Evolutionary conservation across 768 basidiomycete genomes (phyloP).

Genomic region (Pisolithus marmoratus): DNA sequence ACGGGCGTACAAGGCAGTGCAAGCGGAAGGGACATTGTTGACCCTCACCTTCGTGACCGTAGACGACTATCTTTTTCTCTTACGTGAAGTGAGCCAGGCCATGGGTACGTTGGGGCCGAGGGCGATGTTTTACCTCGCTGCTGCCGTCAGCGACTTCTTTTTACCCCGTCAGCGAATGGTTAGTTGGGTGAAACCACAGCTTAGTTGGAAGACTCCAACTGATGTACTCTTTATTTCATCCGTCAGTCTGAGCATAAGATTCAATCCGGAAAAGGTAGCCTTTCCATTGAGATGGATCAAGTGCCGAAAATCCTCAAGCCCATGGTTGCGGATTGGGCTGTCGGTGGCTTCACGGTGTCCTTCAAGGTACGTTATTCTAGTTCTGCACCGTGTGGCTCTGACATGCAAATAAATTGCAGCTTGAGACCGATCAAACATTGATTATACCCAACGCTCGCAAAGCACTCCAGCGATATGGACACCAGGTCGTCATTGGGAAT

Average conservation of each 20-base stretch:
- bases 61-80: constrained; percentile 92
- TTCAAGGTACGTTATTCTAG: constrained; percentile 71
- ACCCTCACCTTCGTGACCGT: constrained; percentile 90
- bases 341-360: constrained; percentile 86
- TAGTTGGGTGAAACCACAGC: constrained; percentile 20
- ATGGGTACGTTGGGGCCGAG: constrained; percentile 62
- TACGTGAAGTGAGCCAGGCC: constrained; percentile 77
- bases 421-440: constrained; percentile 83
- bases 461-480: constrained; percentile 90
- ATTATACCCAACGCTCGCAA: constrained; percentile 87
- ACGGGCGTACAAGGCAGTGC: constrained; percentile 73
- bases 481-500: constrained; percentile 97
- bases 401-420: constrained; percentile 38
- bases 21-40: constrained; percentile 66
- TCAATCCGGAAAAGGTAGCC: constrained; percentile 90
- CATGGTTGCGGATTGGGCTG: constrained; percentile 91
- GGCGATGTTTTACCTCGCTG: constrained; percentile 94
- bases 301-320: constrained; percentile 95
- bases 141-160: constrained; percentile 98
- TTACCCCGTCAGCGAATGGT: constrained; percentile 89
- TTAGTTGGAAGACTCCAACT: neutral
- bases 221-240: neutral
- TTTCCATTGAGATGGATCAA: constrained; percentile 97
- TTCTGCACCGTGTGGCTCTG: neutral
- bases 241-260: constrained; percentile 94